These are phyloP conservation scores for Otatea glauca DNA, from an alignment of 176 grass and related monocot species.

Conservation along the genomic window DNA sequence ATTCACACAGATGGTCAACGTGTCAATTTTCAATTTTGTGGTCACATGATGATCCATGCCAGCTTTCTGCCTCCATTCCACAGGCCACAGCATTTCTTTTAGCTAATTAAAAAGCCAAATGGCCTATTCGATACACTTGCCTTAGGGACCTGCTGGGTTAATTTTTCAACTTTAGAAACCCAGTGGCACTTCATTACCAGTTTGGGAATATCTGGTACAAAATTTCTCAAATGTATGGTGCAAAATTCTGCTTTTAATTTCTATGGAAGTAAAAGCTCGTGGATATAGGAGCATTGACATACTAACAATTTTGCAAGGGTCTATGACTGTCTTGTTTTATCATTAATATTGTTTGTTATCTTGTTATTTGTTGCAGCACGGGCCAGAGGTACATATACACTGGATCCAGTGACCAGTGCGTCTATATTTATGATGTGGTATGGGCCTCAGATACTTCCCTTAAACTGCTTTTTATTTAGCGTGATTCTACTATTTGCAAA, in stretches of 20 bases:
- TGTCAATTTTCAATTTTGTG: background rate
- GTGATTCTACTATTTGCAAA: background rate
- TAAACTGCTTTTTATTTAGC: background rate
- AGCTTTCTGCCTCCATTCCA: background rate
- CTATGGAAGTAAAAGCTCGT: background rate
- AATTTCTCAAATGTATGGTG: background rate
- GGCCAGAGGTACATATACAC: slow-evolving; percentile 98
- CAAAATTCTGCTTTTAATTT: background rate
- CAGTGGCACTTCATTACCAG: background rate
- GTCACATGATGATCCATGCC: background rate
- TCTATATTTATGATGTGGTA: slow-evolving; percentile 96
- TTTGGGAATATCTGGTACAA: background rate
- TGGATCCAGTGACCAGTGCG: slow-evolving; percentile 74
- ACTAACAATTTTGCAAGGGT: background rate
- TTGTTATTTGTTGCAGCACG: slow-evolving; percentile 61
- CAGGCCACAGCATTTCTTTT: background rate
- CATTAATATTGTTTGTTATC: slow-evolving; percentile 29
- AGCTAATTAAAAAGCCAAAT: background rate
- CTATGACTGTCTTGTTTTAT: background rate
- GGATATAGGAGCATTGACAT: background rate
- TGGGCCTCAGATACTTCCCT: slow-evolving; percentile 9
- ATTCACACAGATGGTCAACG: background rate
- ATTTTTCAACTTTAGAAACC: background rate
- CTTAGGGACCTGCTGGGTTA: background rate
- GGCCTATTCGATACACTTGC: background rate